phyloP scores from a whole-genome alignment of 2,329 filamentous ascomycete genomes.

The Lasiodiplodia sp. region DNA sequence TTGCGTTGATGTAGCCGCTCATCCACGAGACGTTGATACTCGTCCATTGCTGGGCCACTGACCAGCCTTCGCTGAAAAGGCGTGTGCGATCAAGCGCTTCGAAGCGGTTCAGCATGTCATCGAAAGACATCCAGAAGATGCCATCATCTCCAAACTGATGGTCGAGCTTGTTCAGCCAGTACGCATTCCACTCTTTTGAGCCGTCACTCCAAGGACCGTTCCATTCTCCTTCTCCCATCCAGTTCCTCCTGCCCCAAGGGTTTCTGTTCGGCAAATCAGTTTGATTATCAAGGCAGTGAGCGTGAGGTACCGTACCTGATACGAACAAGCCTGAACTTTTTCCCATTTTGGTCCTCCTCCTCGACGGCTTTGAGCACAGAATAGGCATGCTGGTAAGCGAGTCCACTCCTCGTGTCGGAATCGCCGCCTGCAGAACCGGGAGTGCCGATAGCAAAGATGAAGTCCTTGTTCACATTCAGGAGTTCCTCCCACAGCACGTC shows the following conservation, averaged over 20 bases:
- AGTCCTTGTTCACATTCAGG: conserved; percentile 80
- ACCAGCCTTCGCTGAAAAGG: conserved; percentile 26
- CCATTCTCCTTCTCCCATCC: conserved; percentile 67
- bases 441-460: conserved; percentile 64
- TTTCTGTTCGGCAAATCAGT: conserved; percentile 64
- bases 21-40: conserved; percentile 28
- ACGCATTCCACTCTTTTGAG: conserved; percentile 82
- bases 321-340: conserved; percentile 60
- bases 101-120: conserved; percentile 25
- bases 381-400: conserved; percentile 62
- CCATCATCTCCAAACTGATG: conserved; percentile 82
- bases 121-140: conserved; percentile 30
- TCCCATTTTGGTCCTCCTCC: conserved; percentile 66
- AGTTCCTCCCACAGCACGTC: conserved; percentile 88
- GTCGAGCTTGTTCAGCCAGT: conserved; percentile 75
- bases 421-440: background rate
- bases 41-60: conserved; percentile 25
- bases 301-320: background rate
- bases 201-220: conserved; percentile 83
- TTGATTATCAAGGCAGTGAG: background rate
- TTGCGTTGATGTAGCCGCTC: conserved; percentile 25
- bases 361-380: conserved; percentile 68
- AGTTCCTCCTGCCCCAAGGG: conserved; percentile 72
- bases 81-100: conserved; percentile 22
- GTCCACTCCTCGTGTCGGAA: conserved; percentile 50